Evolutionary conservation across 805 yeast species (phyloP).

Genomic region (Kodamaea sagamina): DNA sequence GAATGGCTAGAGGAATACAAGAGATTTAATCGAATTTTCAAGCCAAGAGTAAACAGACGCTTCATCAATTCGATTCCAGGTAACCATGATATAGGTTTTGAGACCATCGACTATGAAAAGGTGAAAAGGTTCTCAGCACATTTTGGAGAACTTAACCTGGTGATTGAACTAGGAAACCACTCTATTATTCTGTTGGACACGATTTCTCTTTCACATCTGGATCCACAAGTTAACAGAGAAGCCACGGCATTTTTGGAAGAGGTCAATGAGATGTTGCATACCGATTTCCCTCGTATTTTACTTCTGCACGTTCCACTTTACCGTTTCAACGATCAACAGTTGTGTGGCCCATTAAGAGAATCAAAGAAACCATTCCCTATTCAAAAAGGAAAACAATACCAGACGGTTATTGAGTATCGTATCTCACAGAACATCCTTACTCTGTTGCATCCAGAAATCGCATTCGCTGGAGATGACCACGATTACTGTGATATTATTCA

Average conservation of each 20-base stretch:
- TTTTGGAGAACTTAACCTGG: constrained; percentile 72
- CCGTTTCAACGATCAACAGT: constrained; percentile 60
- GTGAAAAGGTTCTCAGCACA: constrained; percentile 62
- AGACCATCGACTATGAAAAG: constrained; percentile 60
- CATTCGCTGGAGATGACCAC: constrained; percentile 92
- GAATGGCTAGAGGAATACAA: constrained; percentile 68
- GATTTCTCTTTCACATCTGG: constrained; percentile 69
- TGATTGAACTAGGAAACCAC: constrained; percentile 65
- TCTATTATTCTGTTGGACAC: constrained; percentile 76
- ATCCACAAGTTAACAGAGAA: constrained; percentile 45
- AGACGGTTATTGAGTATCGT: constrained; percentile 74
- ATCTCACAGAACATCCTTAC: constrained; percentile 60
- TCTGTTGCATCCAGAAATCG: constrained; percentile 61
- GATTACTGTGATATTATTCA: constrained; percentile 13
- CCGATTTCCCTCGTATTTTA: constrained; percentile 59
- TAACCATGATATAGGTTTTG: constrained; percentile 96
- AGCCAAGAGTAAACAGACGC: constrained; percentile 48
- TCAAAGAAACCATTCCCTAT: constrained; percentile 64
- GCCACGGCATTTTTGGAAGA: constrained; percentile 55
- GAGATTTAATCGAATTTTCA: constrained; percentile 67
- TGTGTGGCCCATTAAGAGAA: constrained; percentile 81
- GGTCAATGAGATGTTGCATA: constrained; percentile 25
- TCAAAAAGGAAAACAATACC: constrained; percentile 79
- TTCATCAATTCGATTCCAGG: constrained; percentile 63
- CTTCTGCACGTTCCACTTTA: constrained; percentile 87